Evolutionary conservation across 192 early-diverging fungal genomes (phyloP), one percentile per base, ranked within the genome.

Genomic region (Entomortierella chlamydospora): DNA sequence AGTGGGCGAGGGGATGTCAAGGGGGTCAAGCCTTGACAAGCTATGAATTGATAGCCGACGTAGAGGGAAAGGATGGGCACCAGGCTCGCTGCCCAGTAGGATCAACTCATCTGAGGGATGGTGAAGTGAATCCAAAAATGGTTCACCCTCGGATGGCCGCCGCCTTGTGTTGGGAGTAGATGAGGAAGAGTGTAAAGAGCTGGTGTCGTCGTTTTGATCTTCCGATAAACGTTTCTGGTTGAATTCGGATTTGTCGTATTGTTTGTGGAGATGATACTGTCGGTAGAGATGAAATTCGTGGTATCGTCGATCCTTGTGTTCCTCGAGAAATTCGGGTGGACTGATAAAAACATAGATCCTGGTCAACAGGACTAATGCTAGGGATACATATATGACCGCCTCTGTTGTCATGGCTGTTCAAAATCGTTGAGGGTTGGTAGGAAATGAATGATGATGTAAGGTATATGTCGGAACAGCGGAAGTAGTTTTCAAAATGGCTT

Each of bases 271-370:
- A 50, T 79, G 76, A 18, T 79, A 79, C 25, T 79, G 76, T 54
- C 68, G 61, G 25, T 79, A 79, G 25, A 79, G 76, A 57, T 70
- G 67, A 29, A 69, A 79, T 41, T 79, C 76, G 25, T 79, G 62
- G 41, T 79, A 79, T 7, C 76, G 67, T 5, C 62, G 61, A 47
- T 79, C 76, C 55, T 79, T 70, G 43, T 79, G 76, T 41, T 79
- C 68, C n/a, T 79, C 76, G 1, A 79, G 68, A 54, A 79, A 79
- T 8, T 79, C 76, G 29, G 76, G 76, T 5, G 76, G 76, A 49
- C 53, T 79, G 42, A 79, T 79, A 53, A 79, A 79, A 45, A 79
- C 76, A 23, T 70, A 79, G 31, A 79, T 79, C 57, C 76, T 69
- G 26, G 76, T 79, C 28, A 79, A 47, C 6, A 79, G 68, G 10